Conservation (phyloP, 768 basidiomycete species). For the Tricholoma bakamatsutake region DNA sequence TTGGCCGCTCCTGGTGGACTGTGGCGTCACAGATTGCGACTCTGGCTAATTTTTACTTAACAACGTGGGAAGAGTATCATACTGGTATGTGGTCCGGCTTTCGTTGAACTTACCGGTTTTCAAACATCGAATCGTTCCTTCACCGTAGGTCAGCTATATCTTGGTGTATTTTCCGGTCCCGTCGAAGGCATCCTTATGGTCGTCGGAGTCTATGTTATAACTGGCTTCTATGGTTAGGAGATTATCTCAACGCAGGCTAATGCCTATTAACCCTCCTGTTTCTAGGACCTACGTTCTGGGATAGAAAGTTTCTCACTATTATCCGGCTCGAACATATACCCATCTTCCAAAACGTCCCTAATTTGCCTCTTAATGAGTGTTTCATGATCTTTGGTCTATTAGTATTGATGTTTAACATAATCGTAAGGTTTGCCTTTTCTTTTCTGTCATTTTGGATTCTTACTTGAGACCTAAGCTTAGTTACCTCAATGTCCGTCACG, state of each 20-base stretch:
- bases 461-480: slow-evolving; percentile 27
- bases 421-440: slow-evolving; percentile 44
- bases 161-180: slow-evolving; percentile 91
- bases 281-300: slow-evolving; percentile 78
- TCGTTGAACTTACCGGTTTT: not conserved
- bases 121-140: not conserved
- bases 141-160: slow-evolving; percentile 72
- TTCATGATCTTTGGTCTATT: slow-evolving; percentile 81
- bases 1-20: slow-evolving; percentile 97
- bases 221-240: slow-evolving; percentile 64
- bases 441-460: not conserved
- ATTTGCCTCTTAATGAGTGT: slow-evolving; percentile 73
- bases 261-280: not conserved
- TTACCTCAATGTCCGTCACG: slow-evolving; percentile 76
- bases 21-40: slow-evolving; percentile 78
- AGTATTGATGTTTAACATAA: slow-evolving; percentile 75
- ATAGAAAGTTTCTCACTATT: slow-evolving; percentile 57
- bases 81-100: slow-evolving; percentile 49
- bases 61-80: slow-evolving; percentile 84
- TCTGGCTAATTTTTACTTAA: slow-evolving; percentile 74
- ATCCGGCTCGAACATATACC: slow-evolving; percentile 48
- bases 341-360: slow-evolving; percentile 47
- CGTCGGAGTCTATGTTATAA: slow-evolving; percentile 65
- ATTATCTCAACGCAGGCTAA: not conserved
- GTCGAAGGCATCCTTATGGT: slow-evolving; percentile 95